A percentile compares a stretch with the other conserved stretches of the same genome.
phyloP scores from a whole-genome alignment of 2,329 filamentous ascomycete species.

The Colletotrichum cereale region DNA sequence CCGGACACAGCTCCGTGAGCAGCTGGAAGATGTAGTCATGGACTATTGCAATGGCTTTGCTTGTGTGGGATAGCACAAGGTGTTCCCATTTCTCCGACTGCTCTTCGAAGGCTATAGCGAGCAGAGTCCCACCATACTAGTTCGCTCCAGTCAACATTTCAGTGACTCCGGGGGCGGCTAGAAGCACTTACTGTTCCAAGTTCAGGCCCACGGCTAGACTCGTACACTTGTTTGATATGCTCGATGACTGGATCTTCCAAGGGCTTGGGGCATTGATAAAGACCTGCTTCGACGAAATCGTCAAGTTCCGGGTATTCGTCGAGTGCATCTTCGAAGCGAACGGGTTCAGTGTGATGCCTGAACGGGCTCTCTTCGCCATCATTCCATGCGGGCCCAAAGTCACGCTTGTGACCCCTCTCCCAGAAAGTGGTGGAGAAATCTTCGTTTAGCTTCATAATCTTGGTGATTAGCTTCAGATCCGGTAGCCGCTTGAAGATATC shows the following conservation, averaged over 20 bases:
- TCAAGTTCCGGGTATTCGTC: constrained; percentile 43
- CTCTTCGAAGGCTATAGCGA: constrained; percentile 61
- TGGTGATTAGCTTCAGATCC: constrained; percentile 53
- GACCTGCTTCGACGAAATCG: constrained; percentile 47
- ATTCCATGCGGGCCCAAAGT: constrained; percentile 25
- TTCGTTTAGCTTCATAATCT: constrained; percentile 54
- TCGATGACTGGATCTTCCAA: constrained; percentile 52
- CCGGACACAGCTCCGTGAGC: constrained; percentile 57
- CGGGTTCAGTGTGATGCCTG: neutral
- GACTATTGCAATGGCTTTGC: constrained; percentile 62
- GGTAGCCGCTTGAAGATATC: constrained; percentile 47
- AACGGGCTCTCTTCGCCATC: constrained; percentile 35
- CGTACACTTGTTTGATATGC: constrained; percentile 47
- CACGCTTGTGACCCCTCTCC: constrained; percentile 41
- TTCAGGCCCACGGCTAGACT: constrained; percentile 63
- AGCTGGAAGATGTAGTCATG: constrained; percentile 64
- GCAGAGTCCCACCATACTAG: constrained; percentile 55
- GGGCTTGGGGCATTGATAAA: constrained; percentile 41
- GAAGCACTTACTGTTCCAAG: constrained; percentile 59
- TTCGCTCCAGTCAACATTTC: too few relatives aligned
- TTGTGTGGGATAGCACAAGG: constrained; percentile 62
- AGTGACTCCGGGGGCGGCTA: too few relatives aligned
- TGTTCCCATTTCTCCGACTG: constrained; percentile 67
- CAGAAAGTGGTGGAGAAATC: constrained; percentile 48
- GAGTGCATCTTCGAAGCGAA: constrained; percentile 29